These are phyloP conservation scores for Phytophthora sp. DNA, from an alignment of 352 stramenopile genomes.

Conservation along the genomic window DNA sequence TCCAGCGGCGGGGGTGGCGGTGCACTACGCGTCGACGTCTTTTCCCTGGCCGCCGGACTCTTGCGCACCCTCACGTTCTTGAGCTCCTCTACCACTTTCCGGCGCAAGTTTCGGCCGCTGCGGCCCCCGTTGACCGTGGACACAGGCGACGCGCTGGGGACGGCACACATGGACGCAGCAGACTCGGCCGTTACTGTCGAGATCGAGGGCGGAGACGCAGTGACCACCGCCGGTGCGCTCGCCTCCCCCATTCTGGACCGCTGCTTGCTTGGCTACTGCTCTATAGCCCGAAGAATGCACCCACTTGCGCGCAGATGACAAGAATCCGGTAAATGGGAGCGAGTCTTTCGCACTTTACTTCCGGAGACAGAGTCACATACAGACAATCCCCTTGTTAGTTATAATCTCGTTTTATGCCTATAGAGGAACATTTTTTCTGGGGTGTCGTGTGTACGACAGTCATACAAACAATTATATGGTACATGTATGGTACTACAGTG, in stretches of 20 bases:
- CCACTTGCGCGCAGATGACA: slow-evolving; percentile 4
- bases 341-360: too few species aligned
- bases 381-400: too few species aligned
- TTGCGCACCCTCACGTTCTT: slow-evolving; percentile 61
- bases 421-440: too few species aligned
- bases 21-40: neutral
- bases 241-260: slow-evolving; percentile 37
- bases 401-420: too few species aligned
- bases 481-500: too few species aligned
- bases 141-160: slow-evolving; percentile 2
- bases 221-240: slow-evolving; percentile 16
- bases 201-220: neutral
- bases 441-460: too few species aligned
- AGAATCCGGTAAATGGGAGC: too few species aligned
- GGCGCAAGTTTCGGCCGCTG: slow-evolving; percentile 48
- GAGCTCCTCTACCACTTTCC: slow-evolving; percentile 73
- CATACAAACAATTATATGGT: too few species aligned
- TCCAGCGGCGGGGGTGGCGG: slow-evolving; percentile 35
- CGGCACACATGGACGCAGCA: too few species aligned
- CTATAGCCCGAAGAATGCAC: neutral
- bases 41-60: slow-evolving; percentile 30
- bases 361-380: too few species aligned
- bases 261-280: slow-evolving; percentile 4
- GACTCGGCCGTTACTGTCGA: neutral
- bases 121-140: slow-evolving; percentile 10